Evolutionary conservation across 805 yeast genomes (phyloP).

Genomic region (Candida ortonii): DNA sequence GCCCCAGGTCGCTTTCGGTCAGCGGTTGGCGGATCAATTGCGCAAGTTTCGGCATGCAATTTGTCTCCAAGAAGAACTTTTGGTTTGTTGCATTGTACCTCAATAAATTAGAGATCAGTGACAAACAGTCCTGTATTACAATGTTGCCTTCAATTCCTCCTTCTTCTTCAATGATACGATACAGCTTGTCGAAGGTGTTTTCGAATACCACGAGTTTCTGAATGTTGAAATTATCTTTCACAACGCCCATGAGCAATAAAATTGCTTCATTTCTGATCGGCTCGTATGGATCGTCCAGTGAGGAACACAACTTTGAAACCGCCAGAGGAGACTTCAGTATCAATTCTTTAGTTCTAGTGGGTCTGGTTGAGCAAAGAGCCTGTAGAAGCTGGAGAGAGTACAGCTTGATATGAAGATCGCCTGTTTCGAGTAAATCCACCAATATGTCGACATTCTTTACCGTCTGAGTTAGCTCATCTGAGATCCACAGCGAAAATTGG

Average conservation of each 20-base stretch:
- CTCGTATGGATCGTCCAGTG: slow-evolving; percentile 65
- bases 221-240: slow-evolving; percentile 75
- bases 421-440: slow-evolving; percentile 41
- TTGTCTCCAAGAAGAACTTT: slow-evolving; percentile 81
- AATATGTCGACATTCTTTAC: slow-evolving; percentile 46
- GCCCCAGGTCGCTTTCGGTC: slow-evolving; percentile 36
- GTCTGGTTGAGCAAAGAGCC: slow-evolving; percentile 75
- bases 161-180: slow-evolving; percentile 77
- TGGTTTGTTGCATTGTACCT: slow-evolving; percentile 88
- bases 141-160: slow-evolving; percentile 88
- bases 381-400: slow-evolving; percentile 84
- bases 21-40: slow-evolving; percentile 61
- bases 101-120: slow-evolving; percentile 67
- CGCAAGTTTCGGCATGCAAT: slow-evolving; percentile 66
- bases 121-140: slow-evolving; percentile 86
- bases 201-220: slow-evolving; percentile 95
- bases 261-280: slow-evolving; percentile 89
- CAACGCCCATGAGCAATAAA: slow-evolving; percentile 77
- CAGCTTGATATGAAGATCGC: slow-evolving; percentile 73
- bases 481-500: slow-evolving; percentile 90
- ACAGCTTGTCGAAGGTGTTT: slow-evolving; percentile 80
- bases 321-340: slow-evolving; percentile 75
- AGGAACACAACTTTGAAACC: slow-evolving; percentile 65
- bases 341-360: slow-evolving; percentile 68
- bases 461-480: slow-evolving; percentile 83